Evolutionary conservation across 2,329 filamentous ascomycete genomes (phyloP), one percentile per base, ranked within the genome.

Genomic region (Diaporthe vaccinii): DNA sequence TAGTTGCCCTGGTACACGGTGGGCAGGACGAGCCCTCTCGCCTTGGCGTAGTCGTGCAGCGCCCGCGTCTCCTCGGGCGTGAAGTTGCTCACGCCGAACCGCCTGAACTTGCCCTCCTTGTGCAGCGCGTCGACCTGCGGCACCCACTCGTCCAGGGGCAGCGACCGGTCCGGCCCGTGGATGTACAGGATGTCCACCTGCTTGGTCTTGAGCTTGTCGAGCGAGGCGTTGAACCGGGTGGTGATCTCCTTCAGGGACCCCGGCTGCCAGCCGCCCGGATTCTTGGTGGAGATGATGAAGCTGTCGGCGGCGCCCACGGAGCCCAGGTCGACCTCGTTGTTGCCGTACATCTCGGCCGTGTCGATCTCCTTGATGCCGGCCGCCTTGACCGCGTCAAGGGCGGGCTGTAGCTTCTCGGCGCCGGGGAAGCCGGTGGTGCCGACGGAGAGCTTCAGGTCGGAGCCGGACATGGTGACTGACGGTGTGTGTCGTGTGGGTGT

Each of bases 1-100:
- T 87, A 87, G 72, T 82, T 80, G 59, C 53, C 86, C 78, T 89
- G 86, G 76, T 87, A 89, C 14, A 87, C 85, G 0, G 81, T 80
- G 0, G 87, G 87, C 6, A 84, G 78, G 5, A 86, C 81, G 61
- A 82, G 86, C 55, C 82, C 83, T 4, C 85, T 83, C 25, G 79
- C 78, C 49, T 83, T 81, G 76, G 80, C 81, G 65, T 92, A 88
- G 77, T 91, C 91, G 67, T 90, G 90, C 9, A 94, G 87, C 81
- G 94, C 92, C 0, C 93, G 93, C 6, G 95, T 91, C 80, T 95
- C 93, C 84, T 92, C 94, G 0, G 93, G 89, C 0, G 92, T 91
- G 79, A 89, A 95, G 81, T 95, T 95, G 76, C 88, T 91, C 44
- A 95, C 80, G 0, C 92, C 93, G 3, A 95, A 82, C 70, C 91